Base-by-base conservation (phyloP, 2,329 filamentous ascomycete genomes). In the Parastagonospora avenae region DNA sequence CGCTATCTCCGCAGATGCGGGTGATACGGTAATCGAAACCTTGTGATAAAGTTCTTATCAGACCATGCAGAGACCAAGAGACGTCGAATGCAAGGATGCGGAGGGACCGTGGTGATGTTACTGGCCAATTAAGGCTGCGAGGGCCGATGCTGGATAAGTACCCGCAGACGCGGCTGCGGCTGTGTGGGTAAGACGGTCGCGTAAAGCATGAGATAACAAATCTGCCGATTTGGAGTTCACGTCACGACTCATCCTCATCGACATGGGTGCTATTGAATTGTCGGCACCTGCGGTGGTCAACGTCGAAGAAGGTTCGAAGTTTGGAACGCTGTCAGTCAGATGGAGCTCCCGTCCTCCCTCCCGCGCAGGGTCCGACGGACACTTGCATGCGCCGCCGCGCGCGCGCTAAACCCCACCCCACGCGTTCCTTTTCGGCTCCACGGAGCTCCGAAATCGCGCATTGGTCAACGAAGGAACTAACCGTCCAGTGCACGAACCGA, bases 11-110 rank as follows among this genome's bases (percentile, higher is more conserved):
- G 31, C 42, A 53, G 38, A 36, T 31, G 42, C 46, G 48, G 45
- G 41, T 48, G 46, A 50, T 37, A 19, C 43, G 14, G 33, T 28
- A 37, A 39, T 14, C 11, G 10, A 28, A 38, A 33, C 38, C 38
- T 50, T 46, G 33, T 14, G 39, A 52, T 50, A 37, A 42, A 28
- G n/a, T 30, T 29, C 52, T 58, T 55, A 59, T 60, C 55, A 54
- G 52, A 28, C 40, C 8, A 46, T 16, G 43, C 2, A 10, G 35
- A 28, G 33, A 9, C 14, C 39, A 36, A 15, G 15, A 9, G n/a
- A 19, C 8, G 10, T 37, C 27, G 27, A 14, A 31, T 46, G 36
- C 44, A 46, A 11, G 33, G 29, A 36, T n/a, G 46, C 52, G 48
- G 52, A 54, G 48, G 55, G 46, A 55, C 42, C 38, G 16, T 38